Conservation (phyloP, 768 basidiomycete species). For the Tephrocybe sp. region DNA sequence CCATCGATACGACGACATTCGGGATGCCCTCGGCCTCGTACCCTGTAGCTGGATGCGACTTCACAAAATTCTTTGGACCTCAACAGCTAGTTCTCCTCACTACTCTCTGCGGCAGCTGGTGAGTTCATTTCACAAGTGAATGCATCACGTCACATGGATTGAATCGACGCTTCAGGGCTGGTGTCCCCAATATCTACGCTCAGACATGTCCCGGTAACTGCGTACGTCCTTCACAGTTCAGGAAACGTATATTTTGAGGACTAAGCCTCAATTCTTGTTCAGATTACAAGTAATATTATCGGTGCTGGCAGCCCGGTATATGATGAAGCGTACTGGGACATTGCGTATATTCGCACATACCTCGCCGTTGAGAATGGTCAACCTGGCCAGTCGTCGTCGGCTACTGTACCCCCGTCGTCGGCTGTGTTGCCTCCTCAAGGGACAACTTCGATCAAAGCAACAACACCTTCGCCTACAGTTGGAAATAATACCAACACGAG, state of each 20-base stretch:
- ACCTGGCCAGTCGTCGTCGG: background rate
- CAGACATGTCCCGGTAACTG: conserved; percentile 43
- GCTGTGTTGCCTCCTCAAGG: background rate
- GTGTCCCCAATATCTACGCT: conserved; percentile 38
- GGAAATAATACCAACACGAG: background rate
- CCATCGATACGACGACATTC: conserved; percentile 40
- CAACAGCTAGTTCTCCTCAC: conserved; percentile 70
- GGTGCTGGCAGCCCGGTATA: conserved; percentile 44
- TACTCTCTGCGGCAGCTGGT: conserved; percentile 57
- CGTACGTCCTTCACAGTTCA: conserved; percentile 24
- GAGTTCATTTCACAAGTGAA: background rate
- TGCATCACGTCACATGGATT: background rate
- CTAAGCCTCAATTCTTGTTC: conserved; percentile 8
- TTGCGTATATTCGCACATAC: conserved; percentile 58
- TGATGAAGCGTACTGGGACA: conserved; percentile 57
- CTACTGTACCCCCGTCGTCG: background rate
- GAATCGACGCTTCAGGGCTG: conserved; percentile 32
- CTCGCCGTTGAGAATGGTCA: conserved; percentile 27
- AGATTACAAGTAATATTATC: conserved; percentile 42
- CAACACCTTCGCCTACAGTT: background rate
- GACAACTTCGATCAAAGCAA: background rate
- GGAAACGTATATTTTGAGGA: background rate
- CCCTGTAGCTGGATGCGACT: conserved; percentile 51
- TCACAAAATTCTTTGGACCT: conserved; percentile 53
- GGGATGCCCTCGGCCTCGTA: conserved; percentile 69